Evolutionary conservation across 1,139 yeast species (phyloP).

Genomic region (Geotrichum reessii): DNA sequence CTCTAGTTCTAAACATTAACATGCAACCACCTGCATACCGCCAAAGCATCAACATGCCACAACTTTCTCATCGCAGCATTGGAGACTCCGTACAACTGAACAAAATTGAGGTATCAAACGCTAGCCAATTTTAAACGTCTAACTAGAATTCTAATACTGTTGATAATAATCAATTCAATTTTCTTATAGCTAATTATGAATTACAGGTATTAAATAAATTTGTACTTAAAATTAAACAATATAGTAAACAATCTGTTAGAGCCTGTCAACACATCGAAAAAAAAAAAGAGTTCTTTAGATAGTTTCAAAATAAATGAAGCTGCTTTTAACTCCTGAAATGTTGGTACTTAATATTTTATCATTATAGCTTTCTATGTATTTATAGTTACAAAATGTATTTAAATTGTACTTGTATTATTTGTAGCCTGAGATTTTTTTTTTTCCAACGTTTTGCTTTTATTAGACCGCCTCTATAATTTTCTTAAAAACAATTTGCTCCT

Average conservation of each 20-base stretch:
- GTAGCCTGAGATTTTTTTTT: background rate
- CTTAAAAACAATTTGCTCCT: background rate
- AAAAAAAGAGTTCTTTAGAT: too few species aligned
- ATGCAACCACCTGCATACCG: background rate
- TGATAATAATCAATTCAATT: too few species aligned
- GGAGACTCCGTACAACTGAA: background rate
- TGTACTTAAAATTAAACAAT: too few species aligned
- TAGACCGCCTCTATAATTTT: background rate
- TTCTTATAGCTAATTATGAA: too few species aligned
- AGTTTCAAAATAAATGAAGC: too few species aligned
- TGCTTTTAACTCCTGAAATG: too few species aligned
- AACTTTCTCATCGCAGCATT: background rate
- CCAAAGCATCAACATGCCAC: background rate
- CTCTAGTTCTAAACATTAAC: background rate
- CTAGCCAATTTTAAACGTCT: background rate
- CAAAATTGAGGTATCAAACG: background rate
- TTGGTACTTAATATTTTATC: too few species aligned
- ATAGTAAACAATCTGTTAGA: too few species aligned
- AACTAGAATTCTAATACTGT: background rate
- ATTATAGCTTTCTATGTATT: background rate
- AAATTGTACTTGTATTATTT: background rate
- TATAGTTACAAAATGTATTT: too few species aligned
- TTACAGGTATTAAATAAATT: too few species aligned
- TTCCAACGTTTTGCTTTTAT: background rate
- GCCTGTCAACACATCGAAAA: too few species aligned